These are phyloP conservation scores for Suillus decipiens DNA, from an alignment of 768 basidiomycete species.

Conservation along the genomic window DNA sequence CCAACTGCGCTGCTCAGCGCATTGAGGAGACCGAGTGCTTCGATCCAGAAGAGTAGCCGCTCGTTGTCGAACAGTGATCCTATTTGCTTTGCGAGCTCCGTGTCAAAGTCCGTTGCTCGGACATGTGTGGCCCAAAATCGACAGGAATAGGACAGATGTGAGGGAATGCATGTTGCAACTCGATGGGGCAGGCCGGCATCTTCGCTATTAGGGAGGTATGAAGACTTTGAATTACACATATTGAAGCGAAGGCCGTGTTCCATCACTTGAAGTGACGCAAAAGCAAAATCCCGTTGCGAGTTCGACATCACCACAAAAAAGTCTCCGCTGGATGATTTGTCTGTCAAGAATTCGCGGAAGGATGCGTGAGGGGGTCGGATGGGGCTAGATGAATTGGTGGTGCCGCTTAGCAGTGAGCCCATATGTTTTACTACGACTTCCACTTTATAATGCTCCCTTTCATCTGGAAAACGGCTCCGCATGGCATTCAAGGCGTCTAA, in stretches of 20 bases:
- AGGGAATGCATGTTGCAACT: constrained; percentile 6
- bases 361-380: constrained; percentile 28
- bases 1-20: neutral
- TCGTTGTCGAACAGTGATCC: constrained; percentile 9
- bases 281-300: constrained; percentile 2
- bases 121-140: constrained; percentile 18
- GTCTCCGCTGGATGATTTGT: constrained; percentile 13
- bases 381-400: neutral
- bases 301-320: constrained; percentile 16
- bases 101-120: neutral
- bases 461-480: constrained; percentile 6
- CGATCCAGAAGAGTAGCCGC: constrained; percentile 14
- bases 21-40: constrained; percentile 6
- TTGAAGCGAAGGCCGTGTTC: constrained; percentile 34
- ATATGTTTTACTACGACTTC: neutral
- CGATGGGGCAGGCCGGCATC: constrained; percentile 10
- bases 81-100: neutral
- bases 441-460: neutral
- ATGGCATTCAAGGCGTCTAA: neutral
- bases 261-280: constrained; percentile 30
- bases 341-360: constrained; percentile 27
- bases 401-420: constrained; percentile 12
- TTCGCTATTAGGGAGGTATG: constrained; percentile 30
- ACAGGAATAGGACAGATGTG: constrained; percentile 14
- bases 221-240: constrained; percentile 35